phyloP scores from a whole-genome alignment of 768 basidiomycete species.

The Galerina sulciceps region DNA sequence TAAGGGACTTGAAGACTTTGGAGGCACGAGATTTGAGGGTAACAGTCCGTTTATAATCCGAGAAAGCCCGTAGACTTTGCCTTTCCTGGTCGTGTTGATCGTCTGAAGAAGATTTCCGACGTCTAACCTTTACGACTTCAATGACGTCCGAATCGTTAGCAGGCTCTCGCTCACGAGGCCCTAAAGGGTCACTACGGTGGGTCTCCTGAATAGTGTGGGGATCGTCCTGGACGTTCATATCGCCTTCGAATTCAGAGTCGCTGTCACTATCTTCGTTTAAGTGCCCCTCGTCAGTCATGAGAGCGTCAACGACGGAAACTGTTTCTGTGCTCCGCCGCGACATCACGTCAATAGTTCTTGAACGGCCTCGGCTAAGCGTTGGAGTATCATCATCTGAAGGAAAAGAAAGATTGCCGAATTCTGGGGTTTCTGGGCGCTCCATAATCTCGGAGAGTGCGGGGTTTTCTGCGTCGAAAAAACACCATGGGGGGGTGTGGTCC shows the following conservation, averaged over 20 bases:
- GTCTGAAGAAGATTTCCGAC: constrained; percentile 21
- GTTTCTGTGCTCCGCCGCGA: constrained; percentile 28
- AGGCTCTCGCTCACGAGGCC: constrained; percentile 21
- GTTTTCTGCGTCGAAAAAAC: constrained; percentile 56
- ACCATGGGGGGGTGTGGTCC: constrained; percentile 56
- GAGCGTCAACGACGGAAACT: constrained; percentile 34
- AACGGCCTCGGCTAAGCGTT: constrained; percentile 18
- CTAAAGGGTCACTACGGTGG: constrained; percentile 15
- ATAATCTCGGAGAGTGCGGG: constrained; percentile 17
- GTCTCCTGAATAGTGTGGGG: constrained; percentile 17
- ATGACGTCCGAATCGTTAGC: constrained; percentile 59
- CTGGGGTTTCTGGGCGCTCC: constrained; percentile 18
- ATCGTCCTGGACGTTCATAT: constrained; percentile 23
- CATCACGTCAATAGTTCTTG: constrained; percentile 20
- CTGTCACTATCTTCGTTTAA: constrained; percentile 28
- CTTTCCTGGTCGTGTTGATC: not conserved
- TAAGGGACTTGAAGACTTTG: constrained; percentile 29
- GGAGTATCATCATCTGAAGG: constrained; percentile 20
- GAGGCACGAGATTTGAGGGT: constrained; percentile 52
- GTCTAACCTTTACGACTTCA: constrained; percentile 63
- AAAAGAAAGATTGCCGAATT: constrained; percentile 14
- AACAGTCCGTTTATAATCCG: constrained; percentile 36
- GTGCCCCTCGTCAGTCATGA: constrained; percentile 28
- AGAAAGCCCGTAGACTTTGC: constrained; percentile 14
- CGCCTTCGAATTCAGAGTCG: constrained; percentile 27